A percentile compares a stretch with the other conserved stretches of the same genome.
phyloP scores from a whole-genome alignment of 208 protist species.

The Trypanosoma grayi region DNA sequence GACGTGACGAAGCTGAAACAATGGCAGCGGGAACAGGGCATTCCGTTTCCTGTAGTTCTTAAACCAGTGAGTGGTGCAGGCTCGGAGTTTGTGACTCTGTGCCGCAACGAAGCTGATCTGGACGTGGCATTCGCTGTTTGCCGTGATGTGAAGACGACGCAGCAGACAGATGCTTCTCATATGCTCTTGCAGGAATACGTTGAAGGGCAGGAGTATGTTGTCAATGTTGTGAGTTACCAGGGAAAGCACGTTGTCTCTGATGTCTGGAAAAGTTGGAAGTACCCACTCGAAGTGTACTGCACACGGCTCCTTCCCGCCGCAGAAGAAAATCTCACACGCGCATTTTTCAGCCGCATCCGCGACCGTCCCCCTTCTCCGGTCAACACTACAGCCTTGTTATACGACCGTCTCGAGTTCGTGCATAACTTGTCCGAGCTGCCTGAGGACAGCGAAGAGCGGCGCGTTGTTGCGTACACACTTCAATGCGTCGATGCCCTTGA shows the following conservation, averaged over 20 bases:
- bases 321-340: constrained; percentile 26
- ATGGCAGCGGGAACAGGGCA: constrained; percentile 17
- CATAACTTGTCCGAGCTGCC: constrained; percentile 41
- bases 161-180: constrained; percentile 42
- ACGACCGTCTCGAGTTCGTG: constrained; percentile 76
- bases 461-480: constrained; percentile 72
- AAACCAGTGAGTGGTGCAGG: constrained; percentile 81
- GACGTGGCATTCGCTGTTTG: constrained; percentile 47
- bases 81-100: constrained; percentile 83
- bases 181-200: constrained; percentile 89
- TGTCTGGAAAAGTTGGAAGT: constrained; percentile 87
- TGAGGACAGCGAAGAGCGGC: constrained; percentile 36
- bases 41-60: constrained; percentile 76
- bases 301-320: constrained; percentile 35
- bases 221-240: constrained; percentile 75
- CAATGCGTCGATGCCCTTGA: constrained; percentile 69
- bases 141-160: constrained; percentile 37
- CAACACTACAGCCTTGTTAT: constrained; percentile 56
- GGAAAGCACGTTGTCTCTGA: constrained; percentile 80
- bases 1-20: constrained; percentile 30
- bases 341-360: not conserved
- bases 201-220: constrained; percentile 82
- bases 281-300: constrained; percentile 35
- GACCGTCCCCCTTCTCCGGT: not conserved
- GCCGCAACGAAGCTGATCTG: constrained; percentile 49